Evolutionary conservation across 768 basidiomycete species (phyloP), one percentile per base, ranked within the genome.

Genomic region (Russula abietina): DNA sequence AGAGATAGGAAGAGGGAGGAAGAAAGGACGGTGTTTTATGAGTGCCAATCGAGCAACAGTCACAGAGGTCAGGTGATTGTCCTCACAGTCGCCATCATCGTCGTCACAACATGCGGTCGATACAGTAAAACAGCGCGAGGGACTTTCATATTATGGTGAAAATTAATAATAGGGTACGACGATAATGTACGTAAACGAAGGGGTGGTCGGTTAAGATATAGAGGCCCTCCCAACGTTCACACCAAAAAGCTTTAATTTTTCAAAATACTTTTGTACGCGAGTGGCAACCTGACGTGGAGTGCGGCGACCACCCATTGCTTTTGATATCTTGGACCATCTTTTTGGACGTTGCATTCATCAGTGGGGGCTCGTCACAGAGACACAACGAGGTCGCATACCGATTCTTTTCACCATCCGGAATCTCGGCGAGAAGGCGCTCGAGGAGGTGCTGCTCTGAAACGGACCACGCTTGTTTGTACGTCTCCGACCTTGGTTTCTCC

Each of bases 251-350:
- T 86, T 89, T 72, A 92, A 72, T 77, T 91, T 92, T 71, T 88
- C 88, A 71, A 90, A 87, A 73, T 91, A 92, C 73, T 93, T 93
- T 69, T 93, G 91, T 58, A 93, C 90, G 19, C 89, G 81, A 75
- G 88, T 91, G 41, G 89, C 89, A n/a, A 93, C 91, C 75, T 93
- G 91, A 64, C 89, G 75, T 4, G 90, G 85, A 4, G 91, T 91
- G 61, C 90, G 75, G 49, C 77, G 77, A 0, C 90, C 90, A 53
- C 83, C 78, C 91, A 93, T 93, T 39, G 88, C 91, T 57, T 79
- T 76, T 16, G 90, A 92, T 56, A 92, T 92, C 73, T 89, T 88
- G 59, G 84, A 78, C 87, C 87, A 92, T 57, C 89, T 91, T 68
- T 51, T 32, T 45, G 22, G 11, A 22, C 22, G 9, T 46, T 46